These are phyloP conservation scores for Phalaenopsis equestris DNA, from an alignment of 106 monocot species.

Conservation along the genomic window DNA sequence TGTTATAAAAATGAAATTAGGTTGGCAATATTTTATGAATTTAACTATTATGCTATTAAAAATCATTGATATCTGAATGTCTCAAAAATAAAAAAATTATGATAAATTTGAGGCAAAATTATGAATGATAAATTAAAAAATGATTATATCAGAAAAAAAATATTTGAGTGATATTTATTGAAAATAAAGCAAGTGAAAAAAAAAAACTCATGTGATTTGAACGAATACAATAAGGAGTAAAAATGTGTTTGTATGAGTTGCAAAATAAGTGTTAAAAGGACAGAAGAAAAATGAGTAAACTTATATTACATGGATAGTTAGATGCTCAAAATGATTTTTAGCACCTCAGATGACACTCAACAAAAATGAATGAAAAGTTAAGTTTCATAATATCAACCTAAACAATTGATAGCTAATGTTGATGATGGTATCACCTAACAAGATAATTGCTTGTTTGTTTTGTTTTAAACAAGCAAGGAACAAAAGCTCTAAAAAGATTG, in stretches of 20 bases:
- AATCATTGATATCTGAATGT: not conserved
- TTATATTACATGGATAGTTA: not conserved
- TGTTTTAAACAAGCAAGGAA: not conserved
- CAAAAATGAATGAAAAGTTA: not conserved
- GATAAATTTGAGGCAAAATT: not conserved
- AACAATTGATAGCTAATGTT: not conserved
- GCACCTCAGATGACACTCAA: not conserved
- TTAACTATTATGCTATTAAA: not conserved
- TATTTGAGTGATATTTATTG: not conserved
- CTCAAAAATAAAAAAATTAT: not conserved
- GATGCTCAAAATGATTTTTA: not conserved
- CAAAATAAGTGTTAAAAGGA: not conserved
- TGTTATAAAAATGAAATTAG: not conserved
- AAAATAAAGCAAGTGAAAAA: not conserved
- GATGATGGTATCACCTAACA: not conserved
- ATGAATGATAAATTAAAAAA: not conserved
- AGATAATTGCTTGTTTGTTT: not conserved
- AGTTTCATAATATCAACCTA: not conserved
- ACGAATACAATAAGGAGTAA: not conserved
- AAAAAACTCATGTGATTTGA: not conserved
- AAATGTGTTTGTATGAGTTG: not conserved
- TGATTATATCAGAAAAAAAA: not conserved
- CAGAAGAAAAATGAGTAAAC: not conserved
- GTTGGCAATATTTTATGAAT: not conserved
- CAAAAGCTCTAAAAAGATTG: not conserved